These are phyloP conservation scores for Tricholoma matsutake DNA, from an alignment of 768 basidiomycete genomes.

Conservation along the genomic window DNA sequence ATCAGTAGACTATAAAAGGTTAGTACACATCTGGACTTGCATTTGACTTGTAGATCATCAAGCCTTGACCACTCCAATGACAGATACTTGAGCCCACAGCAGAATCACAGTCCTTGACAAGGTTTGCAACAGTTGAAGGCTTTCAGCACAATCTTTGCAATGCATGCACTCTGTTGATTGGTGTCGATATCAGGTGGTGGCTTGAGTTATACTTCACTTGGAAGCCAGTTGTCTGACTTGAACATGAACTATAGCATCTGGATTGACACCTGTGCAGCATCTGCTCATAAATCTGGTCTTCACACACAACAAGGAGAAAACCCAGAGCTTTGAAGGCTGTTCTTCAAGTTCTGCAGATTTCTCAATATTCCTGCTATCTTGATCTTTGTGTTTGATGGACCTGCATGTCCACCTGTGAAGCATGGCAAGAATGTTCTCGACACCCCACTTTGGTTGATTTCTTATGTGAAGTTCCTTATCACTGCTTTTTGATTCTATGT, in stretches of 20 bases:
- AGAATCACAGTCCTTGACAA: neutral
- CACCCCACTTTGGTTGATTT: slow-evolving; percentile 24
- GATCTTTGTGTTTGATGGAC: slow-evolving; percentile 50
- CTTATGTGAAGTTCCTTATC: slow-evolving; percentile 30
- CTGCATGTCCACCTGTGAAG: slow-evolving; percentile 38
- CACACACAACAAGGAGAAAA: slow-evolving; percentile 28
- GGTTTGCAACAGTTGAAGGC: neutral
- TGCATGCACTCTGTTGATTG: neutral
- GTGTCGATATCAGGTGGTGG: neutral
- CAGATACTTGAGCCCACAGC: neutral
- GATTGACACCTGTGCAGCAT: slow-evolving; percentile 8
- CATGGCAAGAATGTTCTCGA: slow-evolving; percentile 29
- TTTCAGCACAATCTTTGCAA: neutral
- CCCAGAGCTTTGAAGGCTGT: slow-evolving; percentile 40
- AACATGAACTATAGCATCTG: neutral
- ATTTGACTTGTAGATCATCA: neutral
- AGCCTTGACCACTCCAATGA: neutral
- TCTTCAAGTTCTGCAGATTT: slow-evolving; percentile 33
- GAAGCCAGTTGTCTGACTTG: neutral
- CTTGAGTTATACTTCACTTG: neutral
- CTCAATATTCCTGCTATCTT: slow-evolving; percentile 34
- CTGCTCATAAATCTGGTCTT: slow-evolving; percentile 2
- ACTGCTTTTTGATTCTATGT: slow-evolving; percentile 42
- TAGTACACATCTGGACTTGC: neutral
- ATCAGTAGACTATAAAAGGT: neutral